These are phyloP conservation scores for Talaromyces adpressus DNA, from an alignment of 495 filamentous ascomycete genomes.

Conservation along the genomic window DNA sequence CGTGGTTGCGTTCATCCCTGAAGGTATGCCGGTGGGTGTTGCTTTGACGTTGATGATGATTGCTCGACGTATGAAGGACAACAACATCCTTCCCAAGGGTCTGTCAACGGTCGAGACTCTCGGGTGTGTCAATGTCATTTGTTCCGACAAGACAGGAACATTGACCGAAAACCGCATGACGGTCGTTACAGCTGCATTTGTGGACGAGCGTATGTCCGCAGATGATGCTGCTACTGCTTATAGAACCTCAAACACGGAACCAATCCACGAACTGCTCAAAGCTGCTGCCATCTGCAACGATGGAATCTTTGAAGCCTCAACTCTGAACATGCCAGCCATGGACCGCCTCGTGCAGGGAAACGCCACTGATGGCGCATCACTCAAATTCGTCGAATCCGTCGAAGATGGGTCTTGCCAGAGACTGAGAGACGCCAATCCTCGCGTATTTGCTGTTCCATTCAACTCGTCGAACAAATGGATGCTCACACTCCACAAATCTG, in stretches of 20 bases:
- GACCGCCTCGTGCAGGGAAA: slow-evolving; percentile 57
- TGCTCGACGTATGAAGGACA: slow-evolving; percentile 54
- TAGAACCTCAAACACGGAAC: slow-evolving; percentile 10
- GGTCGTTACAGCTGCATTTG: slow-evolving; percentile 24
- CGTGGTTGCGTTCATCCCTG: slow-evolving; percentile 63
- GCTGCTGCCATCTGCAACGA: slow-evolving; percentile 59
- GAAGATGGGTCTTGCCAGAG: slow-evolving; percentile 25
- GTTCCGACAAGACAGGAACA: slow-evolving; percentile 65
- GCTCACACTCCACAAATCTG: slow-evolving; percentile 27
- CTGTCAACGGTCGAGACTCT: slow-evolving; percentile 65
- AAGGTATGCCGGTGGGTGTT: slow-evolving; percentile 59
- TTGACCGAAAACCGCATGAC: slow-evolving; percentile 59
- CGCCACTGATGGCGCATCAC: slow-evolving; percentile 61
- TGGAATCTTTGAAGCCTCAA: slow-evolving; percentile 56
- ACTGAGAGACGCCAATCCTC: slow-evolving; percentile 44
- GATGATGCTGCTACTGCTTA: neutral
- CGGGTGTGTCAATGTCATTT: slow-evolving; percentile 59
- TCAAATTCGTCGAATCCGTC: slow-evolving; percentile 55
- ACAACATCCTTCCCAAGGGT: slow-evolving; percentile 59
- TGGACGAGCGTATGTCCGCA: slow-evolving; percentile 1
- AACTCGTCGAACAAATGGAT: slow-evolving; percentile 75
- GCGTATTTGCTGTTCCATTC: slow-evolving; percentile 55
- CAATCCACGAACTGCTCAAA: slow-evolving; percentile 39
- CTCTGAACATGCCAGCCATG: slow-evolving; percentile 38
- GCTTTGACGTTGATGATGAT: slow-evolving; percentile 49